Evolutionary conservation across 1,139 yeast genomes (phyloP).

Genomic region (Geotrichum klebahnii): DNA sequence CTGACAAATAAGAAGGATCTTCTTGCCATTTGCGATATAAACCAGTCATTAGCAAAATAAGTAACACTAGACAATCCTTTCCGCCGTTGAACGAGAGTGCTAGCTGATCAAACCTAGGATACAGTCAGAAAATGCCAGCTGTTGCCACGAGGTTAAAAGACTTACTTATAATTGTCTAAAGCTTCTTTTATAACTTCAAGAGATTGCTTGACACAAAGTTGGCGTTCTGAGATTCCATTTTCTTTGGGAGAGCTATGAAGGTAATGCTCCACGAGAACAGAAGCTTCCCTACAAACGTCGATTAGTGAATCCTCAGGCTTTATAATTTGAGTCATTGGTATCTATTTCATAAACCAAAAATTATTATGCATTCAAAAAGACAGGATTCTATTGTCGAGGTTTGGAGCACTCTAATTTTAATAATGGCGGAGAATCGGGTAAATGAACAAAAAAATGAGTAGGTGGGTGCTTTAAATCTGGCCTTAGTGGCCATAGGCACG

Average conservation of each 20-base stretch:
- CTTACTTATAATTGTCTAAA: constrained; percentile 36
- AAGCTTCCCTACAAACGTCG: constrained; percentile 24
- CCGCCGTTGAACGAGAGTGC: constrained; percentile 88
- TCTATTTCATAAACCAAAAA: neutral
- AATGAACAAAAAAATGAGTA: no score
- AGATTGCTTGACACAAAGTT: constrained; percentile 36
- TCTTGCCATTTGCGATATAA: constrained; percentile 42
- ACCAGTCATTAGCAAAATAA: constrained; percentile 60
- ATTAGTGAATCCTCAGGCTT: neutral
- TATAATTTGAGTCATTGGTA: constrained; percentile 7
- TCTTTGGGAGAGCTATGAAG: constrained; percentile 16
- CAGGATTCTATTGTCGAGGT: no score
- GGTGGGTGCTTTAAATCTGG: no score
- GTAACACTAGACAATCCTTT: constrained; percentile 82
- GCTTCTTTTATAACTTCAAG: constrained; percentile 37
- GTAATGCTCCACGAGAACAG: constrained; percentile 25
- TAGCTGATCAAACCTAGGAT: constrained; percentile 48
- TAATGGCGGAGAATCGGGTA: no score
- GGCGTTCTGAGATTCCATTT: constrained; percentile 28
- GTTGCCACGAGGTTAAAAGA: neutral
- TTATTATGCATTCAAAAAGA: no score
- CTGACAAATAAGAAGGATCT: constrained; percentile 13
- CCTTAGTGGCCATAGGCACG: no score
- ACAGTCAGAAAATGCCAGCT: no score
- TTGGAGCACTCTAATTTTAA: no score